A percentile compares a stretch with the other conserved stretches of the same genome.
phyloP scores from a whole-genome alignment of 305 asterid species.

The Euphrasia arctica region DNA sequence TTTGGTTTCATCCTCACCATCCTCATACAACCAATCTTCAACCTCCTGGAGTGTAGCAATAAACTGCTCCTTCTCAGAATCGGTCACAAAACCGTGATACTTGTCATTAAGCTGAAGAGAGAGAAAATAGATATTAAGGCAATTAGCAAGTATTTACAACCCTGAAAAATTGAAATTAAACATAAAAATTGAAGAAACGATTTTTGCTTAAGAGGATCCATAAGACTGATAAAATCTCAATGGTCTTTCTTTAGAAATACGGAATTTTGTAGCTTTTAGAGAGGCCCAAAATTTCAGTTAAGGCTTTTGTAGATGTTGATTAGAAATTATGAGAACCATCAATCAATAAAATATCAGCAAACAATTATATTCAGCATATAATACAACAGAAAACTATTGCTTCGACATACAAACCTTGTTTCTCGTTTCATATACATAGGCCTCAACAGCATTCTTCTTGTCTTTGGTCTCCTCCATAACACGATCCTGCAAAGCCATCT shows the following conservation, averaged over 20 bases:
- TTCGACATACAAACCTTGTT: neutral
- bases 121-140: neutral
- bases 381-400: neutral
- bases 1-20: slow-evolving; percentile 92
- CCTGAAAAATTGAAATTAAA: neutral
- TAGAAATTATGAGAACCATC: no score
- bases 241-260: no score
- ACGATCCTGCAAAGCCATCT: slow-evolving; percentile 58
- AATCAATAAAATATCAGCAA: no score
- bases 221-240: no score
- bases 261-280: no score
- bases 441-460: neutral
- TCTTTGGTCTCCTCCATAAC: slow-evolving; percentile 2
- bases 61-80: slow-evolving; percentile 9
- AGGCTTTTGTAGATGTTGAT: no score
- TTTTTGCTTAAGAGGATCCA: no score
- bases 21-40: slow-evolving; percentile 49
- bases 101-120: slow-evolving; percentile 62
- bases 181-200: no score
- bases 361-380: no score
- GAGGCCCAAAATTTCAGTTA: no score
- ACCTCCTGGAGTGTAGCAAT: neutral
- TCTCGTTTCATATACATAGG: neutral
- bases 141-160: neutral
- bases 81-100: slow-evolving; percentile 57